A percentile compares a stretch with the other conserved stretches of the same genome.
Evolutionary conservation across 345 rosid genomes (phyloP).

Genomic region (Orychophragmus violaceus): DNA sequence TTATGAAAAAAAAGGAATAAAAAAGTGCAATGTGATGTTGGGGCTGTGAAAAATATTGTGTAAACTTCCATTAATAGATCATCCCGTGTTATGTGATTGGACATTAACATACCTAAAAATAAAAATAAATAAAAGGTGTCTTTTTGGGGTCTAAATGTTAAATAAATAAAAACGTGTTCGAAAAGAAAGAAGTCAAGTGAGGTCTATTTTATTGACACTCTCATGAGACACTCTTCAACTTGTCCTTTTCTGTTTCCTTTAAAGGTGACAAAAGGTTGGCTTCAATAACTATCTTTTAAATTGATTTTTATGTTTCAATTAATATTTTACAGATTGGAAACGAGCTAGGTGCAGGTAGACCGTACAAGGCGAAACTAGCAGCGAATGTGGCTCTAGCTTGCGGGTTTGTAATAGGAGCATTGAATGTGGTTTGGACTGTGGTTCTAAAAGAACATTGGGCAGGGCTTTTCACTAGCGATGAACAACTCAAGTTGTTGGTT

Average conservation of each 20-base stretch:
- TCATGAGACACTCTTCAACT: slow-evolving; percentile 26
- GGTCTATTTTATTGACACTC: slow-evolving; percentile 24
- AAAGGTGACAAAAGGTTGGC: slow-evolving; percentile 26
- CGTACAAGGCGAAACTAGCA: slow-evolving; percentile 75
- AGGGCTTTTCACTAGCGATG: slow-evolving; percentile 59
- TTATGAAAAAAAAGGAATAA: not conserved
- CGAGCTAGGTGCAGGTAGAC: slow-evolving; percentile 92
- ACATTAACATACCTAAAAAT: slow-evolving; percentile 12
- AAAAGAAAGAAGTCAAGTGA: slow-evolving; percentile 26
- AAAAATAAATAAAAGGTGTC: too few relatives aligned
- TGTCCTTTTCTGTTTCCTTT: slow-evolving; percentile 23
- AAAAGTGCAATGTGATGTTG: slow-evolving; percentile 22
- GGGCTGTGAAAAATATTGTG: slow-evolving; percentile 27
- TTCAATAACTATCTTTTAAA: slow-evolving; percentile 5
- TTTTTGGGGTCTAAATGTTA: too few relatives aligned
- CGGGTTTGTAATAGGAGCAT: slow-evolving; percentile 63
- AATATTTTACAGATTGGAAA: slow-evolving; percentile 59
- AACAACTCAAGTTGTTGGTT: slow-evolving; percentile 55
- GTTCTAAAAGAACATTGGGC: slow-evolving; percentile 70
- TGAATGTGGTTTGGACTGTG: slow-evolving; percentile 81
- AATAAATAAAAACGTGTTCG: slow-evolving; percentile 18
- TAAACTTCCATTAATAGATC: slow-evolving; percentile 26
- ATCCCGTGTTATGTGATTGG: slow-evolving; percentile 36
- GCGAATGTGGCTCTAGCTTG: slow-evolving; percentile 82
- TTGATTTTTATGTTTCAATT: not conserved